Base-by-base conservation (phyloP, 116 monocot genomes). In the Phalaenopsis hybrid region DNA sequence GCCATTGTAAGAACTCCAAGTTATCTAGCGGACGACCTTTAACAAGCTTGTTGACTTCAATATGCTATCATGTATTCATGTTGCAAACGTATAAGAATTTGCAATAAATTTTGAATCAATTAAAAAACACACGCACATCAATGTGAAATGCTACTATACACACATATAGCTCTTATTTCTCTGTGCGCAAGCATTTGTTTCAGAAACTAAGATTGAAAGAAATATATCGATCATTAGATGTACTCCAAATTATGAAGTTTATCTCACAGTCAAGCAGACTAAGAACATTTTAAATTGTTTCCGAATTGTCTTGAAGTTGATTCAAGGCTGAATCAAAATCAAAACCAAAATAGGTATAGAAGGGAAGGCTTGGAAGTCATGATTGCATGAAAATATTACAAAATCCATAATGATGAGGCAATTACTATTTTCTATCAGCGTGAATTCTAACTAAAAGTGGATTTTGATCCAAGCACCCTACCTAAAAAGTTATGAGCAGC, bases 11-110 rank as follows among this genome's bases (percentile, higher is more conserved):
- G 70, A 97, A 97, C 78, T 97, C 97, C 77, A 97, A 82, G 84
- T 97, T 97, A 79, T 97, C 97, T 58, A 94, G 67, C 43, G 97
- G 97, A 48, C 94, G 88, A 75, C 94, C 97, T 89, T 94, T 97
- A 20, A 97, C 91, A 76, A 97, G 89, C 83, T 88, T 97, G 86
- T 91, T 97, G 78, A 97, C 97, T 69, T 94, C 97, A 75, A 92
- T 87, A 85, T 92, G 90, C 92, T 92, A 79, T 46, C 82, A 69
- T 61, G 31, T 49, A 50, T 58, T 31, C 23, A 81, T 1, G 18
- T 74, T 76, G 75, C 44, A 44, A 75, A 45, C 20, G 8, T 45
- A 75, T 46, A 21, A 75, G 4, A 75, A 20, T 44, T 46, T 75
- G 34, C 45, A 75, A 16, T 46, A 45, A 18, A 46, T 21, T 37